Base-by-base conservation (phyloP, 441 rosid genomes). In the Gossypium aridum region DNA sequence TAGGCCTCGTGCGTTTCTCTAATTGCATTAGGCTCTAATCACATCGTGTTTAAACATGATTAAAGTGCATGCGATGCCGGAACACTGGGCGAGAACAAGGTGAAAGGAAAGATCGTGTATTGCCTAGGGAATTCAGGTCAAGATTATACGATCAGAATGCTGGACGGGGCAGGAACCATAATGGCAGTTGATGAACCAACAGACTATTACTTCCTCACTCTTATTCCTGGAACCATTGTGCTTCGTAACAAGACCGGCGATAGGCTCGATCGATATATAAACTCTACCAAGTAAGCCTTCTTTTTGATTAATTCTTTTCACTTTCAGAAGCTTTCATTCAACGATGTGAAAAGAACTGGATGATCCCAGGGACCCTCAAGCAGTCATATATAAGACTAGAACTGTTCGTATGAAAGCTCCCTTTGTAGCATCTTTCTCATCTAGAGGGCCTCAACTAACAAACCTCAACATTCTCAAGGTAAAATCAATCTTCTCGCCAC, bases 31-130 rank as follows among this genome's bases (percentile, higher is more conserved):
- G 7, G 22, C 23, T 68, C 43, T n/a, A 25, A 68, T 25, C 10
- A 37, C 2, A 65, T 13, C 17, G 2, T 53, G n/a, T n/a, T 75
- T 67, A 39, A 45, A 67, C 37, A 28, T 17, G 25, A 45, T 74
- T 12, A 12, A 77, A 92, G 99, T 45, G 75, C 81, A 4, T 92
- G 97, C 70, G 90, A 90, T 23, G 10, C 71, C 13, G 95, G 93
- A 70, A 87, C 93, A 16, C 71, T 92, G 25, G 82, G 77, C 47
- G 47, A 9, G 31, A 76, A 82, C 3, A 92, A 84, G 79, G 96
- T 90, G 79, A 82, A 77, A 81, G 96, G 96, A 25, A 91, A 80
- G 69, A 65, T 94, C 49, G 88, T 94, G 16, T 92, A 85, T 77
- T 94, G 97, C 79, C 80, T 78, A 1, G 94, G 84, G 23, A 60